Conservation (phyloP, 306 rosid species). For the Hippophae tibetana region DNA sequence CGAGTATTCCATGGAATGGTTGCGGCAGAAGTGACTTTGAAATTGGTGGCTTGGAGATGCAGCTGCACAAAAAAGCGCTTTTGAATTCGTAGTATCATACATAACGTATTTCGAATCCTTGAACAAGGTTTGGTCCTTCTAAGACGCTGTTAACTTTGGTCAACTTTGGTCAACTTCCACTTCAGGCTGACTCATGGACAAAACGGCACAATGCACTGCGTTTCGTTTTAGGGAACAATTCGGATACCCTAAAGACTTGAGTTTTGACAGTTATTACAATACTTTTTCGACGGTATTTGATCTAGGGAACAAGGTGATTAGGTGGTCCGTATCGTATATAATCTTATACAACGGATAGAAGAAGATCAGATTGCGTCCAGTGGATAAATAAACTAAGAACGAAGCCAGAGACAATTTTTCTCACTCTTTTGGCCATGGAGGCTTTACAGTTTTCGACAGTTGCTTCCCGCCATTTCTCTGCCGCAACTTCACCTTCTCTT, state of each 20-base stretch:
- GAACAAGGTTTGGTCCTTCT: too few species aligned
- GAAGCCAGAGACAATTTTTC: too few species aligned
- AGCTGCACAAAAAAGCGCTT: neutral
- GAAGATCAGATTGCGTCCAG: too few species aligned
- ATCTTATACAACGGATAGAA: neutral
- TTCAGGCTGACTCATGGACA: too few species aligned
- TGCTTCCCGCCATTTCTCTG: conserved; percentile 58
- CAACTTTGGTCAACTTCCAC: too few species aligned
- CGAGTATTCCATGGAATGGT: conserved; percentile 54
- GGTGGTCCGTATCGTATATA: conserved; percentile 6
- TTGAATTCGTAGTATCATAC: neutral
- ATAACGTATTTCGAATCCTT: neutral
- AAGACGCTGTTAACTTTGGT: too few species aligned
- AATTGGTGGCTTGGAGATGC: conserved; percentile 14
- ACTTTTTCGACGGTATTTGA: neutral
- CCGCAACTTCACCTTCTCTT: conserved; percentile 28
- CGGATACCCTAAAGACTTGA: too few species aligned
- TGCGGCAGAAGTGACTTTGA: conserved; percentile 11
- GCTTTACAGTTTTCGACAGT: conserved; percentile 52
- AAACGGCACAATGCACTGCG: too few species aligned
- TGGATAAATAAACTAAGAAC: neutral
- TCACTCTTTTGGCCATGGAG: conserved; percentile 39
- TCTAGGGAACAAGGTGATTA: neutral
- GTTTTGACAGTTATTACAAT: too few species aligned
- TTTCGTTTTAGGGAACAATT: too few species aligned